Percentiles rank a stretch among this genome's conserved stretches.
Conservation (phyloP, 306 rosid species). For the Morella rubra region DNA sequence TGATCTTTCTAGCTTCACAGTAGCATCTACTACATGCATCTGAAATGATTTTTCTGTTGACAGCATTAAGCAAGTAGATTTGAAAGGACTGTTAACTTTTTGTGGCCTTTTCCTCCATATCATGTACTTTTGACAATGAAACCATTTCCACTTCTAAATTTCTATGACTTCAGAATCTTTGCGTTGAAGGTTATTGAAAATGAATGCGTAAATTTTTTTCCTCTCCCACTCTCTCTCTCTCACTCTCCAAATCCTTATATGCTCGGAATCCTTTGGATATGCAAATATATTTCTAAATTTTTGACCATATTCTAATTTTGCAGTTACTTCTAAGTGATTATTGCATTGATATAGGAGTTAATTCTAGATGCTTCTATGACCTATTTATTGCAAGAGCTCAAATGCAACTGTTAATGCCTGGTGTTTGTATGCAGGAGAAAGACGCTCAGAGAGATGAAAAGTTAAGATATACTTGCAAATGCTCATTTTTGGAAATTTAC, state of each 20-base stretch:
- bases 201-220: neutral
- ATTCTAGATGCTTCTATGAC: neutral
- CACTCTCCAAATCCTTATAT: neutral
- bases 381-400: neutral
- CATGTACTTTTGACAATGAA: too few relatives aligned
- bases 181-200: neutral
- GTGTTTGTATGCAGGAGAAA: constrained; percentile 64
- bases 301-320: neutral
- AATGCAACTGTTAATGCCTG: neutral
- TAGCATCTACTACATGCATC: too few relatives aligned
- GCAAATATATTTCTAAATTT: neutral
- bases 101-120: too few relatives aligned
- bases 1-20: too few relatives aligned
- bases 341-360: neutral
- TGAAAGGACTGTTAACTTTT: too few relatives aligned
- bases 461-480: constrained; percentile 77
- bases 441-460: constrained; percentile 86
- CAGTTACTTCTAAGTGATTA: neutral
- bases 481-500: constrained; percentile 95
- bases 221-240: neutral
- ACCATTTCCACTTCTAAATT: neutral
- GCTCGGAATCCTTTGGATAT: neutral
- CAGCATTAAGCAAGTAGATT: too few relatives aligned
- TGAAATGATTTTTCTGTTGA: neutral
- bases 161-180: neutral